Conservation (phyloP, 208 protist genomes). For the Trypanosoma caninum region DNA sequence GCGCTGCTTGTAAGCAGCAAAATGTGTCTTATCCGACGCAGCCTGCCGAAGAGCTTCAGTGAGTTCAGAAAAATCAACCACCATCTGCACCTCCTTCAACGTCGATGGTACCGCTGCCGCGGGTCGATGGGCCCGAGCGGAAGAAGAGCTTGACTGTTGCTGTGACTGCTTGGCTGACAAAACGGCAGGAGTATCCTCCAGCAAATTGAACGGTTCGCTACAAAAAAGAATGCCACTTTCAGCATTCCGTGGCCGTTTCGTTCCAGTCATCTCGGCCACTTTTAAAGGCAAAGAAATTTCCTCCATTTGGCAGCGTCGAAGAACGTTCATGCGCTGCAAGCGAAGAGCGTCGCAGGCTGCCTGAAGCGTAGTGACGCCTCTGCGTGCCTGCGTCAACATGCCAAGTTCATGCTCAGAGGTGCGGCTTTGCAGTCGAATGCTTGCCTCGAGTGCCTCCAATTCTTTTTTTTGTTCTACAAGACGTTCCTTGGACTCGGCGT, state of each 20-base stretch:
- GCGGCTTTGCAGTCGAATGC: constrained; percentile 47
- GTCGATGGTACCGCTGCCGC: too few relatives aligned
- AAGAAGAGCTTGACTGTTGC: constrained; percentile 6
- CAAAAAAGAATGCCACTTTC: constrained; percentile 17
- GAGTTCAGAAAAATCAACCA: constrained; percentile 75
- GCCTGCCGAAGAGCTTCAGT: constrained; percentile 41
- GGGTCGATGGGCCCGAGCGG: neutral
- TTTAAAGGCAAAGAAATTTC: constrained; percentile 73
- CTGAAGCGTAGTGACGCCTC: constrained; percentile 65
- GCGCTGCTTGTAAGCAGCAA: constrained; percentile 59
- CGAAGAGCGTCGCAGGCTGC: constrained; percentile 80
- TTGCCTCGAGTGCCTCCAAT: constrained; percentile 56
- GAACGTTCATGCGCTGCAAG: constrained; percentile 62
- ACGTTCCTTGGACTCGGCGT: constrained; percentile 30
- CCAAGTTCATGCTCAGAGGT: constrained; percentile 53
- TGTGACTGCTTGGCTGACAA: neutral
- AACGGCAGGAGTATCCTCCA: constrained; percentile 14
- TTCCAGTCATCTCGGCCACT: constrained; percentile 24
- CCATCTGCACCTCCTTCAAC: constrained; percentile 27
- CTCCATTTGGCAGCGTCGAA: constrained; percentile 86
- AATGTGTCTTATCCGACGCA: constrained; percentile 38
- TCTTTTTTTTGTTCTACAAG: constrained; percentile 35
- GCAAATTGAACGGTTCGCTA: constrained; percentile 68
- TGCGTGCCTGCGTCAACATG: constrained; percentile 55
- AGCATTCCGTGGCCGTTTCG: constrained; percentile 37